Conservation (phyloP, 257 asterid genomes). For the Hygrophila difformis region DNA sequence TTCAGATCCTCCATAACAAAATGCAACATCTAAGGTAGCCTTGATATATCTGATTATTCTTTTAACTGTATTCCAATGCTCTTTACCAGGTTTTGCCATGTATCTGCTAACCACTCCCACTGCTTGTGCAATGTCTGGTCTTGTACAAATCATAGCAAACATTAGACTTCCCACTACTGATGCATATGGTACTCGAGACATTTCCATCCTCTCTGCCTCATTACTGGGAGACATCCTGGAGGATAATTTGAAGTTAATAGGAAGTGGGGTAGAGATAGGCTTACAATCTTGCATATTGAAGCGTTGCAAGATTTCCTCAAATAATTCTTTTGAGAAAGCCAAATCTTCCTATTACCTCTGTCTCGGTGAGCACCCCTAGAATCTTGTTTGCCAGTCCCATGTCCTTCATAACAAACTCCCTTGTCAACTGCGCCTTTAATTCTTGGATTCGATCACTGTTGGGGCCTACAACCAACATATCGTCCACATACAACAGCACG, state of each 20-base stretch:
- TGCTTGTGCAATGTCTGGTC: conserved; percentile 8
- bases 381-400: conserved; percentile 9
- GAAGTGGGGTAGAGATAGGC: conserved; percentile 7
- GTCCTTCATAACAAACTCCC: not conserved
- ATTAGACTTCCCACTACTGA: conserved; percentile 2
- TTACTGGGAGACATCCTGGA: conserved; percentile 3
- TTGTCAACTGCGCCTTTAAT: conserved; percentile 10
- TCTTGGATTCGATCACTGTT: conserved; percentile 3
- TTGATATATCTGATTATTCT: not conserved
- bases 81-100: not conserved
- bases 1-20: too few species aligned
- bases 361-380: conserved; percentile 3
- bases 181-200: conserved; percentile 6
- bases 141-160: conserved; percentile 4
- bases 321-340: not conserved
- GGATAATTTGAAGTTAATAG: conserved; percentile 10
- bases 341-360: not conserved
- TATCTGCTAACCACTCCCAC: not conserved
- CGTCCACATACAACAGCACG: conserved; percentile 3
- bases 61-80: not conserved
- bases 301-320: conserved; percentile 1
- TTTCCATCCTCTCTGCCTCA: conserved; percentile 3
- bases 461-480: conserved; percentile 12
- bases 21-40: too few species aligned
- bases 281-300: conserved; percentile 9